phyloP scores from a whole-genome alignment of 768 basidiomycete species.

The Suillus ampliporus region DNA sequence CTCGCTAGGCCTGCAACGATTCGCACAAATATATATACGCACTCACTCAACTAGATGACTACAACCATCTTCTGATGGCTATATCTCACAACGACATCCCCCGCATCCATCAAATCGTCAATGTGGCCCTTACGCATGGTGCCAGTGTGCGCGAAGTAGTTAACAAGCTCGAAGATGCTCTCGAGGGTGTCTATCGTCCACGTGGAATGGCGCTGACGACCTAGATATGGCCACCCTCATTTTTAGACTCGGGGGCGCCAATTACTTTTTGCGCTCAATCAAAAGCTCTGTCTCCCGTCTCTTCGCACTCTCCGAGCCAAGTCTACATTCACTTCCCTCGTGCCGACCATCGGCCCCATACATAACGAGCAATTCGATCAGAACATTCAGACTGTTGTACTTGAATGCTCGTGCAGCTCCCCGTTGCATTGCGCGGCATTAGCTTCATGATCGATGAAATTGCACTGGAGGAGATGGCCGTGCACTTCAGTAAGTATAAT shows the following conservation, averaged over 20 bases:
- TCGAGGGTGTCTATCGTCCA: slow-evolving; percentile 8
- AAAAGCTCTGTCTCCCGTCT: slow-evolving; percentile 16
- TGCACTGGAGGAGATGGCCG: slow-evolving; percentile 18
- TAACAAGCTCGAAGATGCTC: slow-evolving; percentile 12
- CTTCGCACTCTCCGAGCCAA: slow-evolving; percentile 17
- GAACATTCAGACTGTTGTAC: slow-evolving; percentile 18
- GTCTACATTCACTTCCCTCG: slow-evolving; percentile 13
- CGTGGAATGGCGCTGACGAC: background rate
- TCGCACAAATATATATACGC: background rate
- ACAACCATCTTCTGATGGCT: slow-evolving; percentile 12
- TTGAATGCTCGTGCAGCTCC: background rate
- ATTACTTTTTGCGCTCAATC: slow-evolving; percentile 21
- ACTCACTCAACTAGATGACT: background rate
- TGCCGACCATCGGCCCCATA: slow-evolving; percentile 18
- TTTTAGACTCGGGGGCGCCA: slow-evolving; percentile 16
- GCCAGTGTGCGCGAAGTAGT: slow-evolving; percentile 11
- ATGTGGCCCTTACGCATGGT: slow-evolving; percentile 12
- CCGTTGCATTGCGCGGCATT: slow-evolving; percentile 8
- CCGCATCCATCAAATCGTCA: slow-evolving; percentile 12
- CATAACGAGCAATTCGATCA: slow-evolving; percentile 6
- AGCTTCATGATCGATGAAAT: slow-evolving; percentile 20
- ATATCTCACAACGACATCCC: slow-evolving; percentile 13
- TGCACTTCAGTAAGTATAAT: slow-evolving; percentile 14
- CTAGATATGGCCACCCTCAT: slow-evolving; percentile 17
- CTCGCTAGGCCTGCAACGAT: slow-evolving; percentile 1